Base-by-base conservation (phyloP, 805 yeast species). In the Candida broadrunensis region DNA sequence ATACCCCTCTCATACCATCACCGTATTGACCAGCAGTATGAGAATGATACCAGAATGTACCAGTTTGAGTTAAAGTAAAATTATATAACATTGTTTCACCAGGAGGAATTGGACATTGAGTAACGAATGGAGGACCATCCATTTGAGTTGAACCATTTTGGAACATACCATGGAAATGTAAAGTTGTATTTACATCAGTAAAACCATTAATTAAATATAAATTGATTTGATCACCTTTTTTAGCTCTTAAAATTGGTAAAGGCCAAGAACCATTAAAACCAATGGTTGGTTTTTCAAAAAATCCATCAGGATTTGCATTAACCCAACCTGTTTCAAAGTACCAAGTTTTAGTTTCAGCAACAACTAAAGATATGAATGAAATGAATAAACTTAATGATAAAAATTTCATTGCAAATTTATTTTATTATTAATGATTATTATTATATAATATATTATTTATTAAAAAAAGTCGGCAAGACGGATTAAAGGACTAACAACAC, bases 1-100 rank as follows among this genome's bases (percentile, higher is more conserved):
- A 77, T 16, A 78, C 69, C 55, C 84, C 93, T 68, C 89, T 77
- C 80, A 85, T 76, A 60, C 99, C 99, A 60, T 93, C 98, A 63
- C 93, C 90, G 55, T 89, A 89, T 65, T 90, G 95, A 52, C 90
- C 91, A 17, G 75, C 65, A 26, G 90, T 80, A 68, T 93, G 99
- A 23, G 98, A 88, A 65, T 93, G 99, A 73, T 91, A 93, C 99
- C 99, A 93, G 74, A 73, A 93, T 15, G 96, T 78, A 55, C 99
- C 99, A 43, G 73, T 80, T 66, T 93, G 97, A 46, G 78, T 73
- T 45, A 89, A 88, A 20, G 96, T 85, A 65, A 93, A 93, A 72
- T 91, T 89, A 73, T 93, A 93, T 47, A 83, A 63, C 65, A 79
- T 72, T 15, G 85, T 75, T 45, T 78, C 77, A 40, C 85, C 85